Conservation (phyloP, 225 moss, liverwort and hornwort genomes). For the Pseudoscleropodium purum region DNA sequence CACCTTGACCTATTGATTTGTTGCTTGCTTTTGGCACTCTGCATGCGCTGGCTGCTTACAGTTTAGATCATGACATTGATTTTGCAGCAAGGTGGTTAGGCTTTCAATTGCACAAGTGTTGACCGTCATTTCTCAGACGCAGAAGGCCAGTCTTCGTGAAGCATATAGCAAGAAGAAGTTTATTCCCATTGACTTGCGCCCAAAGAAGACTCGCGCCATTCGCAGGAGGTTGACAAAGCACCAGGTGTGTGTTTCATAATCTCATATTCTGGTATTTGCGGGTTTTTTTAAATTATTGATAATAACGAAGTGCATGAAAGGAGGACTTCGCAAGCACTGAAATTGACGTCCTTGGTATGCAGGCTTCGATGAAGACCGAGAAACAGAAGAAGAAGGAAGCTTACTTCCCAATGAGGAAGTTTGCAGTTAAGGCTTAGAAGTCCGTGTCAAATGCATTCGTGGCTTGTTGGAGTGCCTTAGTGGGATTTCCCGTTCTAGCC, state of each 20-base stretch:
- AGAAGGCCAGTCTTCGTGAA: conserved; percentile 67
- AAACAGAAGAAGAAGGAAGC: conserved; percentile 80
- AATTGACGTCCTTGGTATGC: background rate
- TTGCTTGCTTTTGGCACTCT: background rate
- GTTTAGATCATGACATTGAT: background rate
- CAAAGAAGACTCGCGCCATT: conserved; percentile 83
- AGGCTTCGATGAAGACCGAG: conserved; percentile 62
- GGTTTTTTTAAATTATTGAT: background rate
- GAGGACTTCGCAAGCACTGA: background rate
- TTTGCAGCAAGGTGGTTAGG: conserved; percentile 79
- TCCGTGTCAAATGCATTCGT: background rate
- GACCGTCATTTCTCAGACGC: conserved; percentile 77
- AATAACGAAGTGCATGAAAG: background rate
- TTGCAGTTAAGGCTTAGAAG: conserved; percentile 58
- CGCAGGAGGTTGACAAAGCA: conserved; percentile 74
- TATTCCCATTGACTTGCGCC: conserved; percentile 74
- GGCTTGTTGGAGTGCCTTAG: background rate
- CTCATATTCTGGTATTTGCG: background rate
- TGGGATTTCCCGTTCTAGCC: background rate
- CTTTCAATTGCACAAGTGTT: conserved; percentile 83
- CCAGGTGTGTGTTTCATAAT: conserved; percentile 34
- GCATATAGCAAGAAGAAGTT: conserved; percentile 75
- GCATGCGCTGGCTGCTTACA: background rate
- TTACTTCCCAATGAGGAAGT: conserved; percentile 71
- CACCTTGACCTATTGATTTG: background rate